Base-by-base conservation (phyloP, 2,329 filamentous ascomycete species). In the Paecilomyces fulvus region DNA sequence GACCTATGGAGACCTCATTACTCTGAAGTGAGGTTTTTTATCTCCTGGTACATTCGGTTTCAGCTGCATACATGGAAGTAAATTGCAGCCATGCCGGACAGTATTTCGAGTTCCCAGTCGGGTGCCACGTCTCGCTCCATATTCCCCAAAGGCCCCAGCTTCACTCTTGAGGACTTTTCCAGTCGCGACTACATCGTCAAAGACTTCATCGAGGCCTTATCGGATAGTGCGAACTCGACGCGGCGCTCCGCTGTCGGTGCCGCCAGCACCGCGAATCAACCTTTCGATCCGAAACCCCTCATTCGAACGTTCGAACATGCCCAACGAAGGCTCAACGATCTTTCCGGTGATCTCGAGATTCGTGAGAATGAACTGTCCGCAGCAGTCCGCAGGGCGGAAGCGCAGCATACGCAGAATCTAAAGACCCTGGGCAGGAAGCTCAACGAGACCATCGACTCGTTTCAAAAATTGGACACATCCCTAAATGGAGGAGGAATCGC, bases 181-280 rank as follows among this genome's bases (percentile, higher is more conserved):
- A 89, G 81, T 70, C 89, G 89, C 66, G 94, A 97, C 75, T 99
- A 97, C 69, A 96, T 97, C 61, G 92, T 97, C 63, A 91, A 95
- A 68, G 94, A 99, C 76, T 99, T 99, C 70, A 87, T 99, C 65
- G 95, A 99, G 71, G 84, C 87, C 53, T 85, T 99, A 57, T 94
- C 92, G 53, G 92, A 97, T 61, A 88, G 81, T 64, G 89, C 90
- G 21, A 83, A 90, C 33, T 79, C 81, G 21, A 89, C 86, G 67
- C 89, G 94, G 55, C 87, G 89, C 58, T 96, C 92, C 12, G 85
- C 83, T 7, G 80, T 83, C 30, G 66, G 72, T 59, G 64, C 72
- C 30, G 62, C 63, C 43, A 66, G 37, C 59, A 71, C 54, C 43
- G 63, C 64, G 56, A 73, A 70, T 55, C 61, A 79, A 77, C 59